Percentiles rank a stretch among this genome's conserved stretches.
phyloP scores from a whole-genome alignment of 257 asterid genomes.

The Cordia subcordata region DNA sequence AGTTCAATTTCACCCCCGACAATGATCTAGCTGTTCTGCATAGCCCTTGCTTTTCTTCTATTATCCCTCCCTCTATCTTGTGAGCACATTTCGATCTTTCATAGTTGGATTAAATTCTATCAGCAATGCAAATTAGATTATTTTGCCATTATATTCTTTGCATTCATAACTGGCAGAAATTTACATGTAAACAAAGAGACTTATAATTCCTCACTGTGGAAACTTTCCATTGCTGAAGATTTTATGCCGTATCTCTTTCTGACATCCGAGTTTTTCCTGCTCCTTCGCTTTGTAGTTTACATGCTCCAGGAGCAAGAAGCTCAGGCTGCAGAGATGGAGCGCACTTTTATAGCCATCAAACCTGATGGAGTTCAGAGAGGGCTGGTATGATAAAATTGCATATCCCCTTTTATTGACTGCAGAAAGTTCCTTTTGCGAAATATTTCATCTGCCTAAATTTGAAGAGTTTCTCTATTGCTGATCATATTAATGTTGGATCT shows the following conservation, averaged over 20 bases:
- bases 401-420: background rate
- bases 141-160: too few relatives aligned
- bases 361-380: conserved; percentile 99
- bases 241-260: background rate
- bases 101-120: too few relatives aligned
- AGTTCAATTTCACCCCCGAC: too few relatives aligned
- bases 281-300: conserved; percentile 43
- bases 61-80: too few relatives aligned
- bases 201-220: background rate
- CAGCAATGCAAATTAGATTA: too few relatives aligned
- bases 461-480: background rate
- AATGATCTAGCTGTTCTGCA: too few relatives aligned
- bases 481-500: background rate
- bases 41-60: too few relatives aligned
- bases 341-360: conserved; percentile 94
- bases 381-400: conserved; percentile 52
- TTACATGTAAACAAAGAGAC: background rate
- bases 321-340: conserved; percentile 87
- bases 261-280: conserved; percentile 6
- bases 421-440: conserved; percentile 5
- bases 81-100: too few relatives aligned
- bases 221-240: too few relatives aligned
- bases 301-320: conserved; percentile 92
- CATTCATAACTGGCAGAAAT: too few relatives aligned
- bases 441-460: background rate